Base-by-base conservation (phyloP, 2,329 filamentous ascomycete species). In the Calonectria honghensis region DNA sequence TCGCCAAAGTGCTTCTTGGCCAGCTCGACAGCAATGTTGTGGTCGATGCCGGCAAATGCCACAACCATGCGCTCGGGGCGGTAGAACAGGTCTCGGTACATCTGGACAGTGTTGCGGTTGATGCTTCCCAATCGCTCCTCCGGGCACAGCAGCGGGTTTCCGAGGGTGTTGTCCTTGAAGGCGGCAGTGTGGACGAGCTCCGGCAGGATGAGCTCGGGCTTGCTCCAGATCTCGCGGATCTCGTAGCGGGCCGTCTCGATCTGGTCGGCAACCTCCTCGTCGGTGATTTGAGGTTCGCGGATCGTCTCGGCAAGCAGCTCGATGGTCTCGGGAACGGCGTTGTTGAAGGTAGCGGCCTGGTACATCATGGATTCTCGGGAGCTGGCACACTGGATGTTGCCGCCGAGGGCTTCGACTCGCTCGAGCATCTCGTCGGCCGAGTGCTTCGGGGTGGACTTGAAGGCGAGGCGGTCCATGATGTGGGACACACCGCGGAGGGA, bases 281-380 rank as follows among this genome's bases (percentile, higher is more conserved):
- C 94, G 11, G 95, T 97, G 78, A 98, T 94, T 70, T 90, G 85
- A 7, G 97, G 95, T 78, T 97, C 91, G 73, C 95, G 94, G 76
- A 99, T 97, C 39, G 97, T 98, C 85, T 99, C 97, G 73, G 97
- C 96, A 51, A 99, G 91, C 24, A 99, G 87, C 37, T 90, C 95
- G 31, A 98, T 91, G 16, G 96, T 95, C 11, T 92, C 92, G 9
- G 95, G 93, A 11, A 99, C 96, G 24, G 95, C 94, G 32, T 93
- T 94, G 88, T 99, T 99, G 91, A 99, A 99, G 37, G 96, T 98
- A 32, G 97, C 97, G 1, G 96, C 95, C 86, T 99, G 97, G 88
- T 99, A 99, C 97, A 99, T 99, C 87, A 99, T 91, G 72, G 95
- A 95, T 86, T 99, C 97, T 78, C 97, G 91, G 2, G 96, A 98